These are phyloP conservation scores for Aspergillus spinulosporus DNA, from an alignment of 2,329 filamentous ascomycete species.

Conservation along the genomic window DNA sequence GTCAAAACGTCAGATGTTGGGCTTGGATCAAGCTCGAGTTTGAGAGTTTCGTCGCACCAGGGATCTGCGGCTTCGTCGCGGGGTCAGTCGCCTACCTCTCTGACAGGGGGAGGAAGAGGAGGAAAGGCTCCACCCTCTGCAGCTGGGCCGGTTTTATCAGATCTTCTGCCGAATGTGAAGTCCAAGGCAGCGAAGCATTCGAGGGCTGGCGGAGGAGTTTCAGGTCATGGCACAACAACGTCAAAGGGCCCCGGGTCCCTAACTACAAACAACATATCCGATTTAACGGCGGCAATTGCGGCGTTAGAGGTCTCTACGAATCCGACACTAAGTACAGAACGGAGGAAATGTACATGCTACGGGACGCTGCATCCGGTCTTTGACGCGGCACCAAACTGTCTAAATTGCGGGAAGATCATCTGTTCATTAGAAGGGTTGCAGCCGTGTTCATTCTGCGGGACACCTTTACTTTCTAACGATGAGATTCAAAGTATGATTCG, in stretches of 20 bases:
- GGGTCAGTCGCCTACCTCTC: slow-evolving; percentile 41
- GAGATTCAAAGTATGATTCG: slow-evolving; percentile 85
- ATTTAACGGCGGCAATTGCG: slow-evolving; percentile 76
- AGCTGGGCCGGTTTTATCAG: slow-evolving; percentile 77
- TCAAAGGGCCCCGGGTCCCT: slow-evolving; percentile 50
- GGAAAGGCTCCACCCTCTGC: slow-evolving; percentile 63
- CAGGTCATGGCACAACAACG: slow-evolving; percentile 59
- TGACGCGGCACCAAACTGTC: slow-evolving; percentile 87
- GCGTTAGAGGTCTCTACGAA: slow-evolving; percentile 90
- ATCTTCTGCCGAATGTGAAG: slow-evolving; percentile 62
- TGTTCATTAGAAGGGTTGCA: slow-evolving; percentile 92
- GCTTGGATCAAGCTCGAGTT: slow-evolving; percentile 13
- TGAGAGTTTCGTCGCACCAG: slow-evolving; percentile 36
- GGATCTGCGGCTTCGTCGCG: slow-evolving; percentile 50
- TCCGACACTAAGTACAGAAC: slow-evolving; percentile 63
- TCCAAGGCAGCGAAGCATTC: slow-evolving; percentile 64
- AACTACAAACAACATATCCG: slow-evolving; percentile 53
- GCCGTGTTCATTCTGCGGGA: slow-evolving; percentile 87
- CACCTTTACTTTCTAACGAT: slow-evolving; percentile 66
- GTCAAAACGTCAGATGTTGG: slow-evolving; percentile 35
- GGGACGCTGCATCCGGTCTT: slow-evolving; percentile 84
- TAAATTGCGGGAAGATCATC: slow-evolving; percentile 90
- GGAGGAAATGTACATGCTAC: slow-evolving; percentile 78
- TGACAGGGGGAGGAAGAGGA: not conserved
- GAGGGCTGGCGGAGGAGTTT: slow-evolving; percentile 58